Evolutionary conservation across 192 early-diverging fungal genomes (phyloP), one percentile per base, ranked within the genome.

Genomic region (Gaertneriomyces semiglobifer): DNA sequence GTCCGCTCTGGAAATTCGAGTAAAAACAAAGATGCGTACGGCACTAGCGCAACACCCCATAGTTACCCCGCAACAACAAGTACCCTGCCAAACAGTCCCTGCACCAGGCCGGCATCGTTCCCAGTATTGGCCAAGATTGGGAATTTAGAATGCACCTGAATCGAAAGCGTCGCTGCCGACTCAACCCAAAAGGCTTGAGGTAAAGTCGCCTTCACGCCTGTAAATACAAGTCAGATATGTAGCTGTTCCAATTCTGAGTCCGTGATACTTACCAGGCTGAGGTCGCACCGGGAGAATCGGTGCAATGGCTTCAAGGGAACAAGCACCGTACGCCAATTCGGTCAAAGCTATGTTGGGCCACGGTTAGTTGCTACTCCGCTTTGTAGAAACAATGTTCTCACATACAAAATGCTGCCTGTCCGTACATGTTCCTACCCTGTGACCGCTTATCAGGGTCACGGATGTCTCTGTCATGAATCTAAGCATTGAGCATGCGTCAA

Each of bases 381-480:
- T 56, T 53, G 44, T 54, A 58, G 53, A 52, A 16, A 44, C 18
- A 6, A 53, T 43, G 10, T 25, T 41, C 16, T 64, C 5, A 60
- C 60, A 39, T 59, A 48, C 65, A 57, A 60, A 66, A 71, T 44
- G 41, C 19, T 40, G 53, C 64, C 33, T 65, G 16, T 56, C 61
- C 71, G 47, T 41, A 66, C 11, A 54, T 42, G 39, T 51, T 60
- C n/a, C 6, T 52, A 10, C 39, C 19, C 6, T 64, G 41, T 8
- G 5, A 33, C 25, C 11, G 25, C 41, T 16, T n/a, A 57, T 69
- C 3, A n/a, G n/a, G 50, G 50, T 52, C n/a, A 10, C 65, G 53
- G 25, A 67, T 48, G 40, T 71, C 75, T 43, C 76, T 58, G 51
- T 77, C 76, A 62, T 77, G 76, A 0, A 77, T 53, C 65, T 77